Conservation (phyloP, 2,329 filamentous ascomycete species). For the Venturia nashicola region DNA sequence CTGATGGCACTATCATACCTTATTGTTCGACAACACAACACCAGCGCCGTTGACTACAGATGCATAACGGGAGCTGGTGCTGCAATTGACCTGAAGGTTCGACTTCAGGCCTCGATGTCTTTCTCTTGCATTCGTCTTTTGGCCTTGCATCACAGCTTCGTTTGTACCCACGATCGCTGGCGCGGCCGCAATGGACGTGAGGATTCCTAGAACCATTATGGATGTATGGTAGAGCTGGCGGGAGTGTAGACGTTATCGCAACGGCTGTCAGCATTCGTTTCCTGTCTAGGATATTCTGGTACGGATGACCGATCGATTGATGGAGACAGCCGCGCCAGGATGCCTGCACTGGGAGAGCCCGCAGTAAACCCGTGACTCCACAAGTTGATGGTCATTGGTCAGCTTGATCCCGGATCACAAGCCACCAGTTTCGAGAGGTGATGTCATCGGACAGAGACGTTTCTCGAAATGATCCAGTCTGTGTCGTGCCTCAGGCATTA, state of each 20-base stretch:
- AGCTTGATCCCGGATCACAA: not conserved
- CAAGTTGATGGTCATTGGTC: no score
- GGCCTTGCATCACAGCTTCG: slow-evolving; percentile 21
- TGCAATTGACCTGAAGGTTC: slow-evolving; percentile 19
- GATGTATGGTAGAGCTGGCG: no score
- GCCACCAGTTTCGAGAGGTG: not conserved
- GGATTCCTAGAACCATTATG: slow-evolving; percentile 20
- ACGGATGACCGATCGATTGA: not conserved
- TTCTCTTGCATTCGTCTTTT: slow-evolving; percentile 20
- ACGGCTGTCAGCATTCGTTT: not conserved
- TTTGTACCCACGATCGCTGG: slow-evolving; percentile 24
- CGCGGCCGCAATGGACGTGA: slow-evolving; percentile 20
- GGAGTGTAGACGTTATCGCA: not conserved
- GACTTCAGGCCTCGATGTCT: slow-evolving; percentile 20
- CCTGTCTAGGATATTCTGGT: not conserved
- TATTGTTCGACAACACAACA: slow-evolving; percentile 19
- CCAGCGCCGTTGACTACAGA: slow-evolving; percentile 17
- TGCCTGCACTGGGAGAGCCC: not conserved
- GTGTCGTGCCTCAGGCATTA: no score
- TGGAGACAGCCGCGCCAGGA: not conserved
- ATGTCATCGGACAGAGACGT: not conserved
- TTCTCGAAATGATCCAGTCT: not conserved
- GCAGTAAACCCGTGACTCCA: not conserved
- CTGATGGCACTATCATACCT: slow-evolving; percentile 7
- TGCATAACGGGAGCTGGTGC: slow-evolving; percentile 16